Evolutionary conservation across 2,329 filamentous ascomycete species (phyloP).

Genomic region (Venturia nashicola): DNA sequence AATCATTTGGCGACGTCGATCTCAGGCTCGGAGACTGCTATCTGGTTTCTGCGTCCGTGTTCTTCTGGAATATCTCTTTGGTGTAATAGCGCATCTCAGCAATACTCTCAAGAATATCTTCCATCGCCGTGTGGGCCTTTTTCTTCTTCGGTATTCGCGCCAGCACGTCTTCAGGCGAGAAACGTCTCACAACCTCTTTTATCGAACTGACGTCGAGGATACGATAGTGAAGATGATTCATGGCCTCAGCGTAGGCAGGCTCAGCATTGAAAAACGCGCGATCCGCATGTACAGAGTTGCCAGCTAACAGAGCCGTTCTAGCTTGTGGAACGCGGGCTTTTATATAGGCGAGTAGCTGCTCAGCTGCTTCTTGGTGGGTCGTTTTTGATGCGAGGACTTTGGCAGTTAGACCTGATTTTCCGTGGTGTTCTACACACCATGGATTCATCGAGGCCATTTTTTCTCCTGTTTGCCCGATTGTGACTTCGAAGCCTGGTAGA

Average conservation of each 20-base stretch:
- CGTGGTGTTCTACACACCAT: constrained; percentile 80
- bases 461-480: constrained; percentile 61
- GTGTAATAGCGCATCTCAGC: constrained; percentile 79
- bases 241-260: constrained; percentile 56
- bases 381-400: constrained; percentile 62
- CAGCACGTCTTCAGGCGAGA: constrained; percentile 54
- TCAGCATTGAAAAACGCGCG: constrained; percentile 62
- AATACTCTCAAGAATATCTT: constrained; percentile 93
- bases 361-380: constrained; percentile 60
- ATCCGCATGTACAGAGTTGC: constrained; percentile 89
- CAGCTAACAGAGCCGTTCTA: constrained; percentile 63
- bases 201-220: constrained; percentile 85
- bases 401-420: constrained; percentile 65
- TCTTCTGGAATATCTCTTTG: constrained; percentile 47
- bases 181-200: constrained; percentile 80
- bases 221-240: constrained; percentile 74
- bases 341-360: constrained; percentile 66
- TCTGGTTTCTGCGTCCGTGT: background rate
- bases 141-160: constrained; percentile 58
- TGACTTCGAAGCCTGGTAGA: constrained; percentile 61
- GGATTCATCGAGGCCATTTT: constrained; percentile 70
- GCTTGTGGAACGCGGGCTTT: constrained; percentile 54
- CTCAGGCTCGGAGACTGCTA: background rate
- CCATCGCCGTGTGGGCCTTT: constrained; percentile 63
- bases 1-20: background rate